Percentiles rank a stretch among this genome's conserved stretches.
Conservation (phyloP, 257 asterid genomes). For the Ligustrum vulgare region DNA sequence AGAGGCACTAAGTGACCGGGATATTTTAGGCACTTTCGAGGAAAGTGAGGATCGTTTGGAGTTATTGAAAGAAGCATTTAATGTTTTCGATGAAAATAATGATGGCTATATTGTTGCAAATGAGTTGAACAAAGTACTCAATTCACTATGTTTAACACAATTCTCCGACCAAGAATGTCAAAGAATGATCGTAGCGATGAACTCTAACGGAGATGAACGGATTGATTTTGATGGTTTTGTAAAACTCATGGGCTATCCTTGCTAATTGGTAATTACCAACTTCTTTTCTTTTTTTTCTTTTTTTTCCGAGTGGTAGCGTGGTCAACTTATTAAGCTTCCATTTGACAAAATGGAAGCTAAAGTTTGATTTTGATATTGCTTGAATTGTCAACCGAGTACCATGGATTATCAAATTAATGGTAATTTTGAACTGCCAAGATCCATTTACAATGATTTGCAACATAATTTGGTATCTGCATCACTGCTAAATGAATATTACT, state of each 20-base stretch:
- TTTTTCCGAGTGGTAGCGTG: not conserved
- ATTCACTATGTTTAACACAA: not conserved
- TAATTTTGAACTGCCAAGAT: slow-evolving; percentile 53
- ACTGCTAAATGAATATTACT: too few species aligned
- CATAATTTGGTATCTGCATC: slow-evolving; percentile 46
- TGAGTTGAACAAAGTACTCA: not conserved
- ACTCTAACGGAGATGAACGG: not conserved
- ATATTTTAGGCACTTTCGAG: not conserved
- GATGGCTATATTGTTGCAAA: not conserved
- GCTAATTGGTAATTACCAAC: not conserved
- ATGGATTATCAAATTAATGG: slow-evolving; percentile 52
- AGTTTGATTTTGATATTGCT: too few species aligned
- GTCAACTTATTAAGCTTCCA: too few species aligned
- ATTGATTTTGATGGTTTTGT: not conserved
- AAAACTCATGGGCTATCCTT: not conserved
- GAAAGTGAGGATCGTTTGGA: not conserved
- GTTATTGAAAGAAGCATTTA: not conserved
- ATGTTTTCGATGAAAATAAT: not conserved
- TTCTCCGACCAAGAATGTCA: not conserved
- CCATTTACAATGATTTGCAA: slow-evolving; percentile 42
- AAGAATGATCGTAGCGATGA: not conserved
- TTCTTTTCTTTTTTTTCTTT: too few species aligned
- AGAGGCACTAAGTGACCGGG: not conserved
- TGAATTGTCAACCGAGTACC: too few species aligned
- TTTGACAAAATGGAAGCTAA: too few species aligned